Evolutionary conservation across 1,284 basidiomycete genomes (phyloP), one percentile per base, ranked within the genome.

Genomic region (Trichosporon coremiiforme): DNA sequence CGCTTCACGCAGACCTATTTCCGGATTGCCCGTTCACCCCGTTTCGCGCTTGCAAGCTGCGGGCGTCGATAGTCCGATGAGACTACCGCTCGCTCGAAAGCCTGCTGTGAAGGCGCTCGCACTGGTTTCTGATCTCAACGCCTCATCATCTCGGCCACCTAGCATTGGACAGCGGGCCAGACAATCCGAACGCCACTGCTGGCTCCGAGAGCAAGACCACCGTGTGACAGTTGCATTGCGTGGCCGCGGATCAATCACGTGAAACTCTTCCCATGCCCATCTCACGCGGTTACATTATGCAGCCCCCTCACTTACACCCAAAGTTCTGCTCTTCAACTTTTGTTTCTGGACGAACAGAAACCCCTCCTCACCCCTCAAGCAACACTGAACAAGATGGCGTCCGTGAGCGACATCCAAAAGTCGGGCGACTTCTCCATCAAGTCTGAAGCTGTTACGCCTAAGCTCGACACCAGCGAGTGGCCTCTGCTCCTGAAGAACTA

Each of bases 401-500:
- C 79, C 22, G 76, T 83, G 57, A 75, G 75, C 25, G 80, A 78
- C 67, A 70, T 82, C 29, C 83, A 84, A 74, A 77, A 79, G 68
- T 69, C 73, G 38, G 91, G 91, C 36, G 92, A 95, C 80, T 95
- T 89, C 78, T 78, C 90, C 67, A 94, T 96, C 84, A 93, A 94
- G 83, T 89, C 92, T 15, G 91, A 94, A 83, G 84, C 86, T 41
- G 80, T 79, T 35, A 85, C 89, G 31, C 93, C 94, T 20, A 88
- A 89, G 77, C 89, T 96, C 47, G 93, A 98, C 84, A 98, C 96
- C 35, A 95, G 94, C 1, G 88, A 98, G 85, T 99, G 97, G 97
- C 97, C 97, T 38, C 87, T 99, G 35, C 89, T 99, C 12, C 88
- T 99, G 74, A 99, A 98, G 88, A 98, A 99, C 86, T 99, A 99